These are phyloP conservation scores for Ogataea kodamae DNA, from an alignment of 805 yeast genomes.

Conservation along the genomic window DNA sequence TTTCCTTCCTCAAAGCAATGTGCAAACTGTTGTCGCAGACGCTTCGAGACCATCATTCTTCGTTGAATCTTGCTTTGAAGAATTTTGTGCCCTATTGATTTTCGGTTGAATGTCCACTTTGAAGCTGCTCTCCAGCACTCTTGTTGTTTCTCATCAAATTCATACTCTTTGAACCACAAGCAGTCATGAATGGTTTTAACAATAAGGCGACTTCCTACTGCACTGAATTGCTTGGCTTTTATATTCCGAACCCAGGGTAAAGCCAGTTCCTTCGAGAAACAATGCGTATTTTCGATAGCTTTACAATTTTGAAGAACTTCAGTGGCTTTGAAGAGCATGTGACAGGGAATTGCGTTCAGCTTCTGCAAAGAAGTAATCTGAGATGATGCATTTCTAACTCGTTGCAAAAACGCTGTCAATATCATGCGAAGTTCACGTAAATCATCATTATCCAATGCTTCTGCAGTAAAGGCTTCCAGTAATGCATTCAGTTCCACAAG, in stretches of 20 bases:
- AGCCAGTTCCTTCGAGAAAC: conserved; percentile 10
- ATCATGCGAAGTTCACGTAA: background rate
- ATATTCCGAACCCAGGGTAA: conserved; percentile 13
- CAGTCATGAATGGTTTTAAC: conserved; percentile 17
- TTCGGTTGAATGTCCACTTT: conserved; percentile 14
- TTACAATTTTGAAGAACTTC: conserved; percentile 3
- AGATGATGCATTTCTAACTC: conserved; percentile 3
- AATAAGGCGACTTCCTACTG: conserved; percentile 10
- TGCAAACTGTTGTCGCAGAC: conserved; percentile 4
- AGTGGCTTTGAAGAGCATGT: conserved; percentile 14
- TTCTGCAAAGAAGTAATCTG: conserved; percentile 7
- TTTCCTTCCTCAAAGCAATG: background rate
- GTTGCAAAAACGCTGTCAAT: conserved; percentile 5
- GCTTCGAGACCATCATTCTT: conserved; percentile 5
- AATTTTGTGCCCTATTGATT: conserved; percentile 8
- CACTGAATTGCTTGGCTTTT: conserved; percentile 6
- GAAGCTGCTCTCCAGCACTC: conserved; percentile 11
- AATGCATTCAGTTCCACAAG: conserved; percentile 16
- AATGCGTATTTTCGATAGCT: conserved; percentile 7
- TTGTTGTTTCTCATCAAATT: conserved; percentile 7
- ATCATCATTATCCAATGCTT: conserved; percentile 1
- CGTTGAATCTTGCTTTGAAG: conserved; percentile 13
- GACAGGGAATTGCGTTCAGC: conserved; percentile 13
- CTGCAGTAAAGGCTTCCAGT: conserved; percentile 7
- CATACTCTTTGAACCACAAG: conserved; percentile 15